A percentile compares a stretch with the other conserved stretches of the same genome.
These are phyloP conservation scores for Fusarium illudens DNA, from an alignment of 2,329 filamentous ascomycete genomes.

Conservation along the genomic window DNA sequence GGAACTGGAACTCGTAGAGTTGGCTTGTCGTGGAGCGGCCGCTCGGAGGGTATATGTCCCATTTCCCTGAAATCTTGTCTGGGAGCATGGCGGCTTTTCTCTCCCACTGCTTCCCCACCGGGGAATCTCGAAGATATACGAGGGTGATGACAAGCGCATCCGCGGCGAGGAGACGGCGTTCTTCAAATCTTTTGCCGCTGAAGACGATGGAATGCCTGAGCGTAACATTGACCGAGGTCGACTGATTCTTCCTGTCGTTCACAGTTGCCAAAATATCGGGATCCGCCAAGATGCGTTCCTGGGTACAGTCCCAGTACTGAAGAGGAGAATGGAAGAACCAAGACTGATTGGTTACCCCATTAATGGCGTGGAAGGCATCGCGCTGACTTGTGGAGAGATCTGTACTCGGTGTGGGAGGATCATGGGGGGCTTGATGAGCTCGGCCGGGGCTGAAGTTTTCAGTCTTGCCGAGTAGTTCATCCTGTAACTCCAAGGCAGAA, in stretches of 20 bases:
- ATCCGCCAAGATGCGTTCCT: constrained; percentile 66
- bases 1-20: constrained; percentile 81
- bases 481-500: constrained; percentile 74
- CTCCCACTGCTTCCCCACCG: constrained; percentile 72
- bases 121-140: constrained; percentile 72
- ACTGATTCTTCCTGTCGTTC: constrained; percentile 68
- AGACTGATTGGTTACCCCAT: constrained; percentile 67
- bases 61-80: constrained; percentile 58
- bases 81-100: constrained; percentile 64
- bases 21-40: constrained; percentile 64
- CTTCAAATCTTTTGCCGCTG: constrained; percentile 79
- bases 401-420: constrained; percentile 41
- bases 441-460: constrained; percentile 61
- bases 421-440: constrained; percentile 40
- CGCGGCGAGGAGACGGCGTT: constrained; percentile 72
- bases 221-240: constrained; percentile 76
- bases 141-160: constrained; percentile 83
- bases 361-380: constrained; percentile 66
- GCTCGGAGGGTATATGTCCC: constrained; percentile 71
- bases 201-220: constrained; percentile 82
- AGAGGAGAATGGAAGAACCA: constrained; percentile 87
- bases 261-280: constrained; percentile 72
- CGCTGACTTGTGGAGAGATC: constrained; percentile 57
- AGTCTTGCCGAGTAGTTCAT: constrained; percentile 71
- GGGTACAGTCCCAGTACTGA: constrained; percentile 80